phyloP scores from a whole-genome alignment of 495 filamentous ascomycete genomes.

The Penicillium ucsense region DNA sequence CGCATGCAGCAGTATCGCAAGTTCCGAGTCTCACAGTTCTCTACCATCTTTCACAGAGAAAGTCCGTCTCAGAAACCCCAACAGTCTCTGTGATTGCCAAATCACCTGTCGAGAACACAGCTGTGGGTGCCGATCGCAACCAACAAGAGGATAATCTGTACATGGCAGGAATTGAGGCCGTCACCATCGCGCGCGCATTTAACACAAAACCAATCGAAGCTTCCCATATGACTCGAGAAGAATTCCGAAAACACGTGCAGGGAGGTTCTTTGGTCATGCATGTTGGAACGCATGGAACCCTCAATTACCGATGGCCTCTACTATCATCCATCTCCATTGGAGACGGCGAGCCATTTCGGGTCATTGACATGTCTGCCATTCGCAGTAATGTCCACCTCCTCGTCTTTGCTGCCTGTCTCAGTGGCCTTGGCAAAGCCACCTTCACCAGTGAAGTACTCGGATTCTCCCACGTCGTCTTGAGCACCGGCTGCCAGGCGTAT shows the following conservation, averaged over 20 bases:
- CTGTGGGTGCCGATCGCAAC: neutral
- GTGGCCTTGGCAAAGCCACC: conserved; percentile 18
- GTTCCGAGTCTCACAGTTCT: conserved; percentile 19
- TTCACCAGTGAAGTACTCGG: conserved; percentile 19
- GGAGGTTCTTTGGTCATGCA: conserved; percentile 16
- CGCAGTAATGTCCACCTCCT: conserved; percentile 18
- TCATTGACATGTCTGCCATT: conserved; percentile 18
- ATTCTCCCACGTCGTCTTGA: conserved; percentile 21
- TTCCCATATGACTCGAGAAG: conserved; percentile 11
- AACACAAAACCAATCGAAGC: conserved; percentile 22
- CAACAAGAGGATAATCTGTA: conserved; percentile 11
- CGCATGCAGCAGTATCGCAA: conserved; percentile 19
- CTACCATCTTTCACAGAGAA: conserved; percentile 15
- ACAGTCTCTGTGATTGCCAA: conserved; percentile 22
- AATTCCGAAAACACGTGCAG: conserved; percentile 15
- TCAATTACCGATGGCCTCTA: conserved; percentile 18
- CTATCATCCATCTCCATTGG: conserved; percentile 21
- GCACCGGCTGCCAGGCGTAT: conserved; percentile 21
- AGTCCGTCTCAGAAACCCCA: conserved; percentile 7
- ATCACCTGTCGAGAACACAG: conserved; percentile 4
- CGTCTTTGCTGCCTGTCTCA: conserved; percentile 22
- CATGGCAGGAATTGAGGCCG: conserved; percentile 21
- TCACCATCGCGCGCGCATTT: conserved; percentile 20
- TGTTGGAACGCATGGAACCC: conserved; percentile 20
- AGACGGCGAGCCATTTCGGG: conserved; percentile 19